These are phyloP conservation scores for Thraustotheca clavata DNA, from an alignment of 352 stramenopile genomes.

Conservation along the genomic window DNA sequence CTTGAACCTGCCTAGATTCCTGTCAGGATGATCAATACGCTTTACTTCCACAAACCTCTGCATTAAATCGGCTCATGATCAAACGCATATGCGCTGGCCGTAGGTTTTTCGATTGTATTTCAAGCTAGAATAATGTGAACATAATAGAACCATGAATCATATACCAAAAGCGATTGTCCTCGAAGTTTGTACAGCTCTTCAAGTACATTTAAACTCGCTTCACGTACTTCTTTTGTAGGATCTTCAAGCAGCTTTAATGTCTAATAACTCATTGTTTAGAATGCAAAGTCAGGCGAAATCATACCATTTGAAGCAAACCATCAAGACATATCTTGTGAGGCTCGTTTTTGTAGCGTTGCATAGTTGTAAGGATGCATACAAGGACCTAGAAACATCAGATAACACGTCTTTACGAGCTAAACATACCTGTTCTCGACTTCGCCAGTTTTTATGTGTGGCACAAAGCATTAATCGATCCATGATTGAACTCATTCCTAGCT, in stretches of 20 bases:
- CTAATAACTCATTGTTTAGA: constrained; percentile 19
- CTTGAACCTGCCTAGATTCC: too few species aligned
- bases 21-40: background rate
- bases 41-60: background rate
- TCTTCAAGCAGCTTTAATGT: constrained; percentile 64
- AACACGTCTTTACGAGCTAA: background rate
- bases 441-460: constrained; percentile 73
- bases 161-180: constrained; percentile 62
- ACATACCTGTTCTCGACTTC: constrained; percentile 62
- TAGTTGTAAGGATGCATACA: constrained; percentile 2
- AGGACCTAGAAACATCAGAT: background rate
- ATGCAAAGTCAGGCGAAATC: background rate
- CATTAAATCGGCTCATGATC: constrained; percentile 44
- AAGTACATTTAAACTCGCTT: constrained; percentile 55
- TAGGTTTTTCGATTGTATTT: constrained; percentile 69
- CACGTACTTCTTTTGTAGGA: constrained; percentile 74
- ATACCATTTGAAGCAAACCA: constrained; percentile 15
- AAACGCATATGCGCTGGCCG: constrained; percentile 66
- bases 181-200: constrained; percentile 66
- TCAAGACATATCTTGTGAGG: constrained; percentile 3
- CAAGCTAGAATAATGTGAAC: constrained; percentile 27
- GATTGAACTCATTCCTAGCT: constrained; percentile 46
- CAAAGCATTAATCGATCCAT: constrained; percentile 52
- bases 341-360: constrained; percentile 14
- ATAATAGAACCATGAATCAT: constrained; percentile 7